Evolutionary conservation across 2,329 filamentous ascomycete species (phyloP).

Genomic region (Fusarium sp.): DNA sequence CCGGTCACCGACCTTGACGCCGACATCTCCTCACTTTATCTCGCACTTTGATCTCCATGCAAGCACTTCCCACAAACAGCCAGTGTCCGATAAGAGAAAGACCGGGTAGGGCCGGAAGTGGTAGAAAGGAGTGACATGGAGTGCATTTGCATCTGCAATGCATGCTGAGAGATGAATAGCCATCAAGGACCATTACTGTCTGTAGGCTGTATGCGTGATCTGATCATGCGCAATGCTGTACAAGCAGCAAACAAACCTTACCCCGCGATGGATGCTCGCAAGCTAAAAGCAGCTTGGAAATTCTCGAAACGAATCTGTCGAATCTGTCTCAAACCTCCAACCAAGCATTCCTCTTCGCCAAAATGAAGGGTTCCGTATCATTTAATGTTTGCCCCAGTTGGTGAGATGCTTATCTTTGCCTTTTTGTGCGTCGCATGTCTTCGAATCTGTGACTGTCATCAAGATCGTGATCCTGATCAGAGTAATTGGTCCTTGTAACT

Average conservation of each 20-base stretch:
- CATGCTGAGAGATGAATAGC: constrained; percentile 1
- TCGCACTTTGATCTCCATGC: constrained; percentile 13
- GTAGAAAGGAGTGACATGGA: constrained; percentile 10
- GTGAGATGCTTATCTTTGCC: neutral
- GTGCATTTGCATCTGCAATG: neutral
- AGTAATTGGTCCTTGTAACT: neutral
- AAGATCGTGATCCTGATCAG: neutral
- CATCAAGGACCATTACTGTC: neutral
- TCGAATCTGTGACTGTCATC: neutral
- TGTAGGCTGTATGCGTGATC: constrained; percentile 14
- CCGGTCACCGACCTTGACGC: constrained; percentile 17
- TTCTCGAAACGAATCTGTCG: neutral
- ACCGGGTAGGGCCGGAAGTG: constrained; percentile 30
- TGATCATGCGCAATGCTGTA: constrained; percentile 25
- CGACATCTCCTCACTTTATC: constrained; percentile 18
- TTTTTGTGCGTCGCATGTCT: neutral
- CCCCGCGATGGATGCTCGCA: constrained; percentile 14
- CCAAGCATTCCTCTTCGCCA: neutral
- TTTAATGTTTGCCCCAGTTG: neutral
- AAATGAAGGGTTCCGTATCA: neutral
- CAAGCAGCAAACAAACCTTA: neutral
- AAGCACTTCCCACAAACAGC: constrained; percentile 32
- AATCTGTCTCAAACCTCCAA: neutral
- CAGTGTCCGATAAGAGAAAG: constrained; percentile 18
- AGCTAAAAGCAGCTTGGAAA: constrained; percentile 3